phyloP scores from a whole-genome alignment of 176 grass and related monocot genomes.

The Thinopyrum elongatum region DNA sequence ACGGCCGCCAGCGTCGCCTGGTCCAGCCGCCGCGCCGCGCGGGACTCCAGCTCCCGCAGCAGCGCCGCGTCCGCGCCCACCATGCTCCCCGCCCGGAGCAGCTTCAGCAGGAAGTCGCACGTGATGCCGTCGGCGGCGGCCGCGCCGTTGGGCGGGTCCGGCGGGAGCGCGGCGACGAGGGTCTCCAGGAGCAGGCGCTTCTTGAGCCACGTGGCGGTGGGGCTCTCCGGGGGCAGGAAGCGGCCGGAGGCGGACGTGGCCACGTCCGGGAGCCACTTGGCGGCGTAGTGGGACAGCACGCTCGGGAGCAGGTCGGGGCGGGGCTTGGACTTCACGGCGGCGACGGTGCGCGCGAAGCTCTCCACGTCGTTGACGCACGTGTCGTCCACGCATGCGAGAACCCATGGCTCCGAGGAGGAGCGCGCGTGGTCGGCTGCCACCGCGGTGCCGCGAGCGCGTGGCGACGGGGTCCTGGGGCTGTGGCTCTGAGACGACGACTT shows the following conservation, averaged over 20 bases:
- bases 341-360: slow-evolving; percentile 69
- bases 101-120: slow-evolving; percentile 79
- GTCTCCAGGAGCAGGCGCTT: slow-evolving; percentile 80
- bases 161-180: slow-evolving; percentile 77
- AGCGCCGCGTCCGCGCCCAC: slow-evolving; percentile 63
- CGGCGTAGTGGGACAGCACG: slow-evolving; percentile 82
- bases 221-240: slow-evolving; percentile 72
- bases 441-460: neutral
- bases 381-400: slow-evolving; percentile 42
- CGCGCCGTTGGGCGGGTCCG: slow-evolving; percentile 26
- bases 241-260: slow-evolving; percentile 41
- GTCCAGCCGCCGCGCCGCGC: slow-evolving; percentile 70
- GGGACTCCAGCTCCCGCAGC: slow-evolving; percentile 71
- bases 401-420: slow-evolving; percentile 44
- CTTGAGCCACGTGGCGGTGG: slow-evolving; percentile 82
- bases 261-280: slow-evolving; percentile 90
- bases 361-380: slow-evolving; percentile 70
- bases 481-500: slow-evolving; percentile 46
- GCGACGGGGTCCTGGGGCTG: slow-evolving; percentile 48
- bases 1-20: slow-evolving; percentile 76
- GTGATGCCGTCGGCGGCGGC: slow-evolving; percentile 45
- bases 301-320: slow-evolving; percentile 69
- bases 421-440: slow-evolving; percentile 24
- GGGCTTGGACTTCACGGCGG: slow-evolving; percentile 62
- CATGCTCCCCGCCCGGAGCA: slow-evolving; percentile 81